A percentile compares a stretch with the other conserved stretches of the same genome.
These are phyloP conservation scores for Petunia secreta DNA, from an alignment of 257 asterid species.

Conservation along the genomic window DNA sequence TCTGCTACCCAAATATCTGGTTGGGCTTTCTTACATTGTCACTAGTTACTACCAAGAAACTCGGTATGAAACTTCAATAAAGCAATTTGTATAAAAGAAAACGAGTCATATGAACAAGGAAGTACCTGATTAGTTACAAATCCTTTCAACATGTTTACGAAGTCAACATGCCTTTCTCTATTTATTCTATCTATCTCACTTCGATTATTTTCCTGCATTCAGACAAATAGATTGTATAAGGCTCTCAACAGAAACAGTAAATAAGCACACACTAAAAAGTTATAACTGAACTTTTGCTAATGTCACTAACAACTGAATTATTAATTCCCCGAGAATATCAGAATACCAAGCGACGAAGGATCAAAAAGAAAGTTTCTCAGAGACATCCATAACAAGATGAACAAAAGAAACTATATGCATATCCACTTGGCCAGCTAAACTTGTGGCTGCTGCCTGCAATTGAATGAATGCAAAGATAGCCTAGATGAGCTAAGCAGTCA, in stretches of 20 bases:
- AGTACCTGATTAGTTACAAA: slow-evolving; percentile 80
- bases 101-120: slow-evolving; percentile 12
- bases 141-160: slow-evolving; percentile 86
- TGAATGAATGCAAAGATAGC: slow-evolving; percentile 1
- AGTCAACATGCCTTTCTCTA: slow-evolving; percentile 68
- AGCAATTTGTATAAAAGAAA: background rate
- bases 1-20: too few species aligned
- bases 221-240: slow-evolving; percentile 26
- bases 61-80: background rate
- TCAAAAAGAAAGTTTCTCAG: background rate
- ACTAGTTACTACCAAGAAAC: background rate
- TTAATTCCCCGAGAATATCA: background rate
- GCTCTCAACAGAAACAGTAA: slow-evolving; percentile 3
- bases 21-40: background rate
- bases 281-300: background rate
- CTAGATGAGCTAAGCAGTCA: background rate
- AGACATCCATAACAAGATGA: slow-evolving; percentile 11
- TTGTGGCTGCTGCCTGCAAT: background rate
- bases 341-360: background rate
- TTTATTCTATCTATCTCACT: slow-evolving; percentile 84
- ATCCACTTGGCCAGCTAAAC: background rate
- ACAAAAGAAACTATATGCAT: background rate
- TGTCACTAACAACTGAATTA: background rate
- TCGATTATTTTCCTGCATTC: slow-evolving; percentile 83
- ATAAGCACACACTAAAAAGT: background rate